Base-by-base conservation (phyloP, 345 rosid genomes). In the Draba incana region DNA sequence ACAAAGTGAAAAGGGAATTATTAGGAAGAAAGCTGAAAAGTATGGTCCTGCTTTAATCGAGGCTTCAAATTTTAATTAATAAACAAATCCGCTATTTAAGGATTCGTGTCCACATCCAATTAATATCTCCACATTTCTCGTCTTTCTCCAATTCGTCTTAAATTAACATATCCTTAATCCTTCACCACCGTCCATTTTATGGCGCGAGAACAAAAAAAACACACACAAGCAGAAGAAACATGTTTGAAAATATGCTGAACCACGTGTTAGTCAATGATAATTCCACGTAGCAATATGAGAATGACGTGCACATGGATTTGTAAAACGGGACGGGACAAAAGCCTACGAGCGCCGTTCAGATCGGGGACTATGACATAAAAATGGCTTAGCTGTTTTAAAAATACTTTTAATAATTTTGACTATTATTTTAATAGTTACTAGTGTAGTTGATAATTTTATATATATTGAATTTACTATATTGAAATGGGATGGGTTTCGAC, bases 61-160 rank as follows among this genome's bases (percentile, higher is more conserved):
- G 72, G 10, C 50, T 28, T 64, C 39, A 47, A 49, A n/a, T 16
- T n/a, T 27, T 28, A 59, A 7, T 1, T 0, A 61, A 7, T 30
- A 50, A 66, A 59, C 10, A 51, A 74, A 74, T 35, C 77, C 68
- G 77, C 3, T 52, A 45, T 66, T 74, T 74, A 74, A 74, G 77
- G 77, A 73, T 65, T 65, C n/a, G 54, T 72, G 71, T 72, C 62
- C 15, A 54, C 77, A 72, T 72, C 71, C 77, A 73, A 59, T 66
- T 73, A 73, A 73, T 73, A 57, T 72, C 60, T 64, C 77, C 71
- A 65, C 77, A 65, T 72, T 72, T 65, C 71, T 65, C 66, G 51
- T 65, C 76, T 41, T 63, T 35, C 55, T 62, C 75, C 61, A 55
- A 53, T 25, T 46, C 56, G 5, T 28, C 6, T 33, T 33, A 59